These are phyloP conservation scores for Euphorbia pulcherrima DNA, from an alignment of 345 rosid species.

Conservation along the genomic window DNA sequence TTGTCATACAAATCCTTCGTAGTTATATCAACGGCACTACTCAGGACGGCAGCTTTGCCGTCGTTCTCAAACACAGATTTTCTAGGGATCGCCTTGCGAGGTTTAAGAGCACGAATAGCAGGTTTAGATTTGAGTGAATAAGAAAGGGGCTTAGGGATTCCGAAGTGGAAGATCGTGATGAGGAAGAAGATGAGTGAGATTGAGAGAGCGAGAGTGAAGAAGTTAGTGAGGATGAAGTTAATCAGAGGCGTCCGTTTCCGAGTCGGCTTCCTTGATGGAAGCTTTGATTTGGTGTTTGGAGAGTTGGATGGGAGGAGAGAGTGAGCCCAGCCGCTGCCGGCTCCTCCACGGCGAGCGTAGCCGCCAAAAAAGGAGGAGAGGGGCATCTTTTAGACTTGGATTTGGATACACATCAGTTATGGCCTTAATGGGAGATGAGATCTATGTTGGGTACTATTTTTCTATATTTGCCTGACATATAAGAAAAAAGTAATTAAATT, in stretches of 20 bases:
- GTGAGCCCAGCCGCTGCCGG: constrained; percentile 41
- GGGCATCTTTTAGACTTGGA: constrained; percentile 41
- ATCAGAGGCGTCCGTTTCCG: constrained; percentile 57
- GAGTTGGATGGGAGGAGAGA: constrained; percentile 46
- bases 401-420: neutral
- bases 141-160: constrained; percentile 63
- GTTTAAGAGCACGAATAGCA: constrained; percentile 20
- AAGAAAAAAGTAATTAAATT: too few species aligned
- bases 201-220: constrained; percentile 65
- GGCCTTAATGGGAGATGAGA: neutral
- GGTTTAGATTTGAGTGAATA: constrained; percentile 46
- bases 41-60: constrained; percentile 26
- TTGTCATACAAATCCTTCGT: constrained; percentile 82
- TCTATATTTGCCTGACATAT: neutral
- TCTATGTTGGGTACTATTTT: neutral
- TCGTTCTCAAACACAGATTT: constrained; percentile 1
- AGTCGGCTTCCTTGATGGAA: constrained; percentile 50
- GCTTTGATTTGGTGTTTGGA: constrained; percentile 46
- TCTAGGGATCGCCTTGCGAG: constrained; percentile 28
- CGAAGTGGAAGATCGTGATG: constrained; percentile 62
- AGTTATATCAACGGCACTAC: constrained; percentile 66
- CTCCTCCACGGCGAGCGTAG: constrained; percentile 58
- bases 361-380: constrained; percentile 58
- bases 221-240: constrained; percentile 66
- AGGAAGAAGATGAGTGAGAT: constrained; percentile 68